Conservation (phyloP, 169 alveolate genomes). For the Eimeria necatrix region DNA sequence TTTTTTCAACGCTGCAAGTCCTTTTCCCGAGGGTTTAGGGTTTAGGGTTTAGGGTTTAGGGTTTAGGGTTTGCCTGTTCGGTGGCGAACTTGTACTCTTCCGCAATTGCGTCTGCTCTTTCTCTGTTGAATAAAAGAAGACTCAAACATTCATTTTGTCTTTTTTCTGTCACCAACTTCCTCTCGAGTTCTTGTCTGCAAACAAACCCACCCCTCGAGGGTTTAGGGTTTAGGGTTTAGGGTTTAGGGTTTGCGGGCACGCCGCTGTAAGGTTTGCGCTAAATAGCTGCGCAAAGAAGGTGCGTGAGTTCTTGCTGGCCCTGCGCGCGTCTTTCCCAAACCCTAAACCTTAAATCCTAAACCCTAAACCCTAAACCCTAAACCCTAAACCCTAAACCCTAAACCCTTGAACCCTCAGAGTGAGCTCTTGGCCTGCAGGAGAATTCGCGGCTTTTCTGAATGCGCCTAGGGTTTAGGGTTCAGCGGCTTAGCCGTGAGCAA, state of each 20-base stretch:
- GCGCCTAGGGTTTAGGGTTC: no score
- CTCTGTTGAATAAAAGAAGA: background rate
- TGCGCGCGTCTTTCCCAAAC: no score
- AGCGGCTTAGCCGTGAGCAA: no score
- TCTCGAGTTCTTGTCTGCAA: conserved; percentile 44
- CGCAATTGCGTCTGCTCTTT: background rate
- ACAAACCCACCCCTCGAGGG: background rate
- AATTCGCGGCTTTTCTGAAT: no score
- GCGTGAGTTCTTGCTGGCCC: no score
- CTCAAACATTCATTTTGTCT: conserved; percentile 11
- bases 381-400: no score
- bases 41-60: background rate
- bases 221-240: background rate
- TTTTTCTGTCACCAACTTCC: background rate
- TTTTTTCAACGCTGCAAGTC: background rate
- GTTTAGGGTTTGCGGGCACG: background rate
- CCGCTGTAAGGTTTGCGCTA: background rate
- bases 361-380: no score
- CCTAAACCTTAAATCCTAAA: no score
- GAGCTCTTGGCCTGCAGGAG: no score
- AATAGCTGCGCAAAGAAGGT: background rate
- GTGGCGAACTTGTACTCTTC: conserved; percentile 44
- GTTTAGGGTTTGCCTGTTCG: background rate
- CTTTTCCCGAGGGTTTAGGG: background rate
- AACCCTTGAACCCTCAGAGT: no score